Evolutionary conservation across 2,329 filamentous ascomycete genomes (phyloP), one percentile per base, ranked within the genome.

Genomic region (Elsinoe arachidis): DNA sequence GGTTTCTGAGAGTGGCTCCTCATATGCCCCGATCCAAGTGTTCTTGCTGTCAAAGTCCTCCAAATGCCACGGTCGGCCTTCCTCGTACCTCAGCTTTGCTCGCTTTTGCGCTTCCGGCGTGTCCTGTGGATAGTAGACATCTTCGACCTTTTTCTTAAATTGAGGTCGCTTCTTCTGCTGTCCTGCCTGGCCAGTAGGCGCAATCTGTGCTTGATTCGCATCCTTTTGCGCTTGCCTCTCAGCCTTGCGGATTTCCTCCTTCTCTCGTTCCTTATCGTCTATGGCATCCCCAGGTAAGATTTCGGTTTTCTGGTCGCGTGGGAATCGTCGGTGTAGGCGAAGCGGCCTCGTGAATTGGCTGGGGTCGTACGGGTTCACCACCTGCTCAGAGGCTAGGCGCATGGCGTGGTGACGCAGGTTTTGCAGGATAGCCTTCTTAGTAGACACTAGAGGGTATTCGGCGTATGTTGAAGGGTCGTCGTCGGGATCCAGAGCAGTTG

Each of bases 31-130:
- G 34, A 93, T 85, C 90, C 91, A 97, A 2, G 88, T 87, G 65
- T 96, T 92, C 70, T 92, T 96, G 62, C 90, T 90, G 66, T 99
- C 92, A 39, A 91, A 95, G 70, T 99, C 93, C 69, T 99, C 93
- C 35, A 99, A 73, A 69, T 96, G 91, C 93, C 93, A 99, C 5
- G 93, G 93, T 52, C 96, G 77, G 3, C 92, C 90, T 71, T 99
- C 93, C 69, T 97, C 93, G 63, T 97, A 99, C 61, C 91, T 81
- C 41, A 85, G 74, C 59, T 82, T 76, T 41, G 79, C 76, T 52
- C 76, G 75, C 59, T 86, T 73, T 83, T 83, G 76, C 79, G 95
- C 79, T 80, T 93, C 76, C 74, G 80, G 80, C 1, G 83, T 84
- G 68, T 84, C 82, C 58, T 95, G 88, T n/a, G 87, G 82, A 63